Base-by-base conservation (phyloP, 176 grass and related monocot genomes). In the Luzula sylvatica region DNA sequence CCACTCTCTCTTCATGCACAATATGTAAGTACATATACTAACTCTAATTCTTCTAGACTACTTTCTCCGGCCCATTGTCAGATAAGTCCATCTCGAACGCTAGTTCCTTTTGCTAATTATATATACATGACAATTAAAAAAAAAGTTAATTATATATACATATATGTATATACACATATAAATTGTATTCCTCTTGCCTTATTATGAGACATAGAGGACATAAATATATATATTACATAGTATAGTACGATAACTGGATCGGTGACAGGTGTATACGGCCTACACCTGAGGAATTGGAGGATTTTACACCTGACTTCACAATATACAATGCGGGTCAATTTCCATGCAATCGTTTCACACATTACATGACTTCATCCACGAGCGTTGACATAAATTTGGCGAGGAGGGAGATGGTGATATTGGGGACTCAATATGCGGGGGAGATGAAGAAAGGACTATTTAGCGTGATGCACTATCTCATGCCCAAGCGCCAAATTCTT, bases 381-480 rank as follows among this genome's bases (percentile, higher is more conserved):
- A 98, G 92, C 73, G 71, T 98, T 48, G 85, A 87, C 68, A 75
- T 98, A 75, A 90, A 87, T 58, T 81, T 98, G 51, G 81, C 81
- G 15, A 72, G 92, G 78, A 87, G 72, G 75, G 92, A 98, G 80
- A 98, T 98, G 92, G 92, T 98, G 23, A 98, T 98, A 78, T 86
- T 98, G 5, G 92, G 92, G 65, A 98, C 92, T 53, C 92, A 98
- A 70, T 98, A 98, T 69, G 92, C 92, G 20, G 92, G 92, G 50
- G 92, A 98, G 86, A 98, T 98, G 92, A 98, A 98, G 86, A 98
- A 98, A 71, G 92, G 92, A 1, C 82, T 98, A 35, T 98, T 98
- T 79, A 66, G 92, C 38, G 68, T 98, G 71, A 98, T 98, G 92
- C 92, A 98, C 81, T 98, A 98, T 78, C 92, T 98, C 71, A 98